Evolutionary conservation across 805 yeast species (phyloP).

Genomic region (Yarrowia yakushimensis): DNA sequence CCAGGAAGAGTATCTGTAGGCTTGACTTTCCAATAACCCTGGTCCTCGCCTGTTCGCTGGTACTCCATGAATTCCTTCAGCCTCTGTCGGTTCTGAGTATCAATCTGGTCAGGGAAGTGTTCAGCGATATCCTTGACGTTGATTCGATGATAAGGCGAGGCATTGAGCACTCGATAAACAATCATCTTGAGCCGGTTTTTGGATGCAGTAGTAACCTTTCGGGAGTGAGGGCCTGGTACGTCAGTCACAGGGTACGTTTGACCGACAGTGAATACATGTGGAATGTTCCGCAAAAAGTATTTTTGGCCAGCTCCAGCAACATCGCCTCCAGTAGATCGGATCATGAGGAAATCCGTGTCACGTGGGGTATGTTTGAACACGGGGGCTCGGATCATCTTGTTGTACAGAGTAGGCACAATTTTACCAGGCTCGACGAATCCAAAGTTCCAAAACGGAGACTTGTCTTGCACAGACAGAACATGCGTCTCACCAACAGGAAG

Average conservation of each 20-base stretch:
- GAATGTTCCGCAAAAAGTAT: conserved; percentile 65
- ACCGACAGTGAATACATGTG: conserved; percentile 80
- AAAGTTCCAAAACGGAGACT: conserved; percentile 97
- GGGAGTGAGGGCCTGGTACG: conserved; percentile 95
- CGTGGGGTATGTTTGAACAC: conserved; percentile 79
- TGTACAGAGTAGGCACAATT: conserved; percentile 88
- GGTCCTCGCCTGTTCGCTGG: conserved; percentile 90
- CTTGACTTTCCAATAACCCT: conserved; percentile 90
- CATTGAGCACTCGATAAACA: conserved; percentile 80
- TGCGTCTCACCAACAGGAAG: conserved; percentile 89
- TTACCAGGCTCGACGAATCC: conserved; percentile 95
- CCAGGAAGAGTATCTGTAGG: conserved; percentile 61
- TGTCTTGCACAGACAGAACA: conserved; percentile 91
- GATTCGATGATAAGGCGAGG: conserved; percentile 66
- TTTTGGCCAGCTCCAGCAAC: conserved; percentile 47
- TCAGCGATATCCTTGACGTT: conserved; percentile 81
- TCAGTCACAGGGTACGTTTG: conserved; percentile 90
- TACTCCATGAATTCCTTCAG: conserved; percentile 97
- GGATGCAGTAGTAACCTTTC: conserved; percentile 90
- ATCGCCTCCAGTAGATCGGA: conserved; percentile 77
- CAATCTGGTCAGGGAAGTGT: conserved; percentile 96
- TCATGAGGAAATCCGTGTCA: conserved; percentile 74
- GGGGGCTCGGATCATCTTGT: conserved; percentile 89
- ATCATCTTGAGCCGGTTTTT: conserved; percentile 91
- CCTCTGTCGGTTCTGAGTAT: conserved; percentile 94